These are phyloP conservation scores for Aquilaria malaccensis DNA, from an alignment of 345 rosid species.

Conservation along the genomic window DNA sequence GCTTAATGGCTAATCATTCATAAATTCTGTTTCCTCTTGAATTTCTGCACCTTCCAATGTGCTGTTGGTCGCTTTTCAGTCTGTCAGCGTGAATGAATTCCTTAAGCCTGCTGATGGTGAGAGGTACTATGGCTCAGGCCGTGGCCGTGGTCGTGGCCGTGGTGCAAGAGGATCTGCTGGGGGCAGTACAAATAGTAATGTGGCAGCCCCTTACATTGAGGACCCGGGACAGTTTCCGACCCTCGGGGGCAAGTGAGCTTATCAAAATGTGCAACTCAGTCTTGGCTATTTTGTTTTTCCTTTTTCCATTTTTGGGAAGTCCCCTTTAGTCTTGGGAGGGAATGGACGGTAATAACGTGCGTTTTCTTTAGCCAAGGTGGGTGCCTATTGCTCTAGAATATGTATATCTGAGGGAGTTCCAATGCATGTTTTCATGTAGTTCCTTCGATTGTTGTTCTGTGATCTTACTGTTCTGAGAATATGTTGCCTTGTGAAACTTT, in stretches of 20 bases:
- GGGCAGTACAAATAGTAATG: conserved; percentile 18
- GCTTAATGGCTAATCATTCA: neutral
- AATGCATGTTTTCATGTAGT: conserved; percentile 12
- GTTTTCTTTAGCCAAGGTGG: conserved; percentile 22
- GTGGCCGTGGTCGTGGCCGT: conserved; percentile 45
- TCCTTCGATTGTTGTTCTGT: conserved; percentile 11
- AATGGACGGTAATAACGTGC: conserved; percentile 29
- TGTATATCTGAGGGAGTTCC: conserved; percentile 19
- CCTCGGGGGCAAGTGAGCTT: conserved; percentile 48
- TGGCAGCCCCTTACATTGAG: conserved; percentile 47
- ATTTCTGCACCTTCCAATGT: neutral
- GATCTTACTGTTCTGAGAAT: conserved; percentile 9
- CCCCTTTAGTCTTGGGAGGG: conserved; percentile 17
- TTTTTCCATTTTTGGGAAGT: conserved; percentile 18
- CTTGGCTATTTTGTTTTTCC: neutral
- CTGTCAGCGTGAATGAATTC: conserved; percentile 63
- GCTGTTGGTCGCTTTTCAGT: conserved; percentile 18
- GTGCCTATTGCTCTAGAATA: conserved; percentile 22
- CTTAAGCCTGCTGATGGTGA: conserved; percentile 67
- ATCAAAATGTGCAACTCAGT: neutral
- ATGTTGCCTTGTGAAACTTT: conserved; percentile 15
- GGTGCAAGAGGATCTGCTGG: conserved; percentile 32
- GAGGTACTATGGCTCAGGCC: conserved; percentile 27
- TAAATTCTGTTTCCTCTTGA: neutral
- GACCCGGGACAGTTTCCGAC: conserved; percentile 70